A percentile compares a stretch with the other conserved stretches of the same genome.
Evolutionary conservation across 352 stramenopile species (phyloP).

Genomic region (Blastocystis hominis): DNA sequence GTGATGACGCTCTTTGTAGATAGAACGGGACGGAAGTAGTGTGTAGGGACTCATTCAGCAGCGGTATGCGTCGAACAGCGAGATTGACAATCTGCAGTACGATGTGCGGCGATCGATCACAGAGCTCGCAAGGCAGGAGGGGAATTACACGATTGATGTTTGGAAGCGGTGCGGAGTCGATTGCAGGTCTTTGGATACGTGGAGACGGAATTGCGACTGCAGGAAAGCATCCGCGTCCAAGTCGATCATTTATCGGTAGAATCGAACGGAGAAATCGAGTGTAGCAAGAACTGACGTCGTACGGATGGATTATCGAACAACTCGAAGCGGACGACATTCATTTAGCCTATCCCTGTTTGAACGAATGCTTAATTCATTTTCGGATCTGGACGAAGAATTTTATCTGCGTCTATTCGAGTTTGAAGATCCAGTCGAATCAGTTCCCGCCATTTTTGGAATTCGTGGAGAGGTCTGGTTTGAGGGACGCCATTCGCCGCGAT

Average conservation of each 20-base stretch:
- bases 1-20: neutral
- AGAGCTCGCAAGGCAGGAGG: neutral
- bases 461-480: neutral
- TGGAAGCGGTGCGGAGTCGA: neutral
- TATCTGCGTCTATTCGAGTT: neutral
- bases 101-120: neutral
- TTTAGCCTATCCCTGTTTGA: neutral
- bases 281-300: neutral
- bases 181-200: neutral
- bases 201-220: neutral
- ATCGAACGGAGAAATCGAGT: neutral
- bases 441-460: neutral
- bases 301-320: neutral
- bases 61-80: neutral
- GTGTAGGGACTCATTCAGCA: neutral
- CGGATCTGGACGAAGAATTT: conserved; percentile 44
- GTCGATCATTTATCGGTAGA: neutral
- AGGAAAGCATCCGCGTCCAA: neutral
- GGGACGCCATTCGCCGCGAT: neutral
- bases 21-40: neutral
- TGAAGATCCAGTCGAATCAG: neutral
- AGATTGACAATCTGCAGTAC: conserved; percentile 32
- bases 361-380: neutral
- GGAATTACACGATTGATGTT: neutral
- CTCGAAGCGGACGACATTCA: neutral